Base-by-base conservation (phyloP, 768 basidiomycete species). In the Boletus vinaceobasis region DNA sequence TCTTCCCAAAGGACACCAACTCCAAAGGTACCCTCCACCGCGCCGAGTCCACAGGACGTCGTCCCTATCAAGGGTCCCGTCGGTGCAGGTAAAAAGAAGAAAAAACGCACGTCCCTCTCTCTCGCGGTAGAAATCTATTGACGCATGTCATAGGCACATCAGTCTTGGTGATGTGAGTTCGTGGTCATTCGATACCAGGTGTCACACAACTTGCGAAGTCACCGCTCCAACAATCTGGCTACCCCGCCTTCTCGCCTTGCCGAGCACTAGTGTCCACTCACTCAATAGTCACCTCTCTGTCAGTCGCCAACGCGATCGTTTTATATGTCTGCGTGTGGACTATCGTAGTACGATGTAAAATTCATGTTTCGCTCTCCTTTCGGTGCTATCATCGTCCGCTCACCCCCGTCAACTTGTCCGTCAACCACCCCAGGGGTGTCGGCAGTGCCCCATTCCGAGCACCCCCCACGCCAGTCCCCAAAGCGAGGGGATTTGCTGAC, bases 401-500 rank as follows among this genome's bases (percentile, higher is more conserved):
- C 36, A 79, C 84, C 36, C 87, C 87, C 7, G 86, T 79, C 52
- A 92, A 69, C 68, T 82, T 89, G 40, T 80, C 85, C 21, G 90
- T 86, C 48, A 93, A 68, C 90, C 90, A 93, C 7, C 84, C 87
- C 2, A 93, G 72, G 8, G 90, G 89, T 37, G 86, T 85, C 62
- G 84, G 87, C 52, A 88, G 62, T 47, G 79, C 73, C 43, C 80
- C 80, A 62, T 84, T 80, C 53, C 85, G 75, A 27, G 83, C 77
- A n/a, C 84, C 75, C 6, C 85, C 84, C 27, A 79, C 77, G 7
- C 71, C 69, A 40, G 80, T 79, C 21, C 90, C 88, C 33, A 93
- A 71, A 9, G 90, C 83, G 38, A 93, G 79, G 8, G 91, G 91
- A 63, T 93, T 91, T 17, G 91, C 82, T n/a, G 89, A 84, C 29